Conservation (phyloP, 495 filamentous ascomycete genomes). For the Aspergillus mulundensis region DNA sequence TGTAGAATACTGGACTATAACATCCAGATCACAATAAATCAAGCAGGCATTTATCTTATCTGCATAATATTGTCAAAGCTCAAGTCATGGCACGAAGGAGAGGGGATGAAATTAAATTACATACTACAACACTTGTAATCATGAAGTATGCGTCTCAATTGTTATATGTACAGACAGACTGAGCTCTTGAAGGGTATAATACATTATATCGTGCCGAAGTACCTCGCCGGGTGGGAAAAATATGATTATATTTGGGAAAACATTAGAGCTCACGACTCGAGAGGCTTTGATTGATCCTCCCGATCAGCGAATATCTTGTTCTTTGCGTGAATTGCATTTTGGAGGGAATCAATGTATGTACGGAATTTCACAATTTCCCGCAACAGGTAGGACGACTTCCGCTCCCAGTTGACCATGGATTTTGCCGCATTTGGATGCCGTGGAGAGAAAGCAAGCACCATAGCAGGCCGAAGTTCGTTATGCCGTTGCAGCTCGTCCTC, state of each 20-base stretch:
- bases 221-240: too few species aligned
- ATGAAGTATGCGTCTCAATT: neutral
- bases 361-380: slow-evolving; percentile 95
- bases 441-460: slow-evolving; percentile 86
- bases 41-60: neutral
- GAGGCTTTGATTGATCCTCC: slow-evolving; percentile 20
- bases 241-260: neutral
- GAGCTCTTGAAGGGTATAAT: slow-evolving; percentile 9
- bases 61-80: slow-evolving; percentile 8
- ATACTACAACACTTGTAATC: neutral
- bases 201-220: neutral
- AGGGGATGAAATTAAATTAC: neutral
- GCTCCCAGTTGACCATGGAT: slow-evolving; percentile 94
- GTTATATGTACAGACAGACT: neutral
- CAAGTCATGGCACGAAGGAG: neutral
- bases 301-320: slow-evolving; percentile 46
- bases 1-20: neutral
- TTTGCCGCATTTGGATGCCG: slow-evolving; percentile 75
- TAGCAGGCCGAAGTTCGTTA: slow-evolving; percentile 77
- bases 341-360: slow-evolving; percentile 85
- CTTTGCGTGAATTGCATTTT: slow-evolving; percentile 53
- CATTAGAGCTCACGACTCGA: slow-evolving; percentile 1
- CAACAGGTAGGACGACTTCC: slow-evolving; percentile 84
- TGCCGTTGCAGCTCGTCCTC: slow-evolving; percentile 82
- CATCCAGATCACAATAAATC: slow-evolving; percentile 2